phyloP scores from a whole-genome alignment of 257 asterid genomes.

The Lantana camara region DNA sequence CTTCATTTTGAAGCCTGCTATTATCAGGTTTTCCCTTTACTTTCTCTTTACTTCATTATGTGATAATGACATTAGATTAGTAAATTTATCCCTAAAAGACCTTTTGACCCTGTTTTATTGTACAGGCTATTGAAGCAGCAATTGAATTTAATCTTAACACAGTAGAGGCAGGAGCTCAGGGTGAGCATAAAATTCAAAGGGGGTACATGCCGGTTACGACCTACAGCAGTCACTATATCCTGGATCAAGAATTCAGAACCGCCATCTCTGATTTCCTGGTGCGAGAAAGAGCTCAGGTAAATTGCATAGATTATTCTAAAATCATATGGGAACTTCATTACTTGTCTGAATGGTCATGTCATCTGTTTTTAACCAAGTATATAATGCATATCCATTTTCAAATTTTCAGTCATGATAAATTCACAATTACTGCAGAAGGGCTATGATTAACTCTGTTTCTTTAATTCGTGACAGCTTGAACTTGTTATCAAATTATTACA shows the following conservation, averaged over 20 bases:
- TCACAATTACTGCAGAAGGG: neutral
- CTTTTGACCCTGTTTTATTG: constrained; percentile 5
- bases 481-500: constrained; percentile 68
- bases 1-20: constrained; percentile 98
- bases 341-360: neutral
- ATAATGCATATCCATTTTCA: neutral
- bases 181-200: constrained; percentile 96
- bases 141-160: constrained; percentile 77
- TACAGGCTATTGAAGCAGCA: constrained; percentile 97
- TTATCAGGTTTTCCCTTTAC: constrained; percentile 68
- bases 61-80: neutral
- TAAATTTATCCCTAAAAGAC: neutral
- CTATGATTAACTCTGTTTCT: neutral
- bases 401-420: neutral
- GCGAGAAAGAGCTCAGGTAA: constrained; percentile 83
- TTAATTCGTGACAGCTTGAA: constrained; percentile 56
- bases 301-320: neutral
- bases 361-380: neutral
- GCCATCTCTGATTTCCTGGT: constrained; percentile 74
- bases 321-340: neutral
- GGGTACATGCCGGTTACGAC: constrained; percentile 89
- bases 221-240: constrained; percentile 83
- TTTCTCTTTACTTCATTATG: neutral
- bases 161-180: constrained; percentile 99
- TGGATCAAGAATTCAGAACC: constrained; percentile 70